Evolutionary conservation across 1,284 basidiomycete genomes (phyloP).

Genomic region (Meira miltonrushii): DNA sequence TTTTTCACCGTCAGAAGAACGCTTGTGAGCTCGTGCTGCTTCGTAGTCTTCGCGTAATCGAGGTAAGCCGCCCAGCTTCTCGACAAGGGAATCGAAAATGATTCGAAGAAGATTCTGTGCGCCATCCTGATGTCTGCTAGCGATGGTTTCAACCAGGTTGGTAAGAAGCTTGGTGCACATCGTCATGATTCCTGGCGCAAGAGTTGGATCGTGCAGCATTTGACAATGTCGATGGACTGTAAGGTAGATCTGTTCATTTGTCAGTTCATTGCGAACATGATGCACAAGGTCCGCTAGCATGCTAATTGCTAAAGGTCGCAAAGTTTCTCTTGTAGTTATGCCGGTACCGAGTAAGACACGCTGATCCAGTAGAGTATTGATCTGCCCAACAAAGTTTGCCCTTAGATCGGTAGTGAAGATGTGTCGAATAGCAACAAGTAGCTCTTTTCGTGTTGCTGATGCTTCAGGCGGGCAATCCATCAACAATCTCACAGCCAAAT

Average conservation of each 20-base stretch:
- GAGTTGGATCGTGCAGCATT: slow-evolving; percentile 81
- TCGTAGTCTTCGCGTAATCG: slow-evolving; percentile 42
- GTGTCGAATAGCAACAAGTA: slow-evolving; percentile 88
- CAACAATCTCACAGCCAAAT: slow-evolving; percentile 75
- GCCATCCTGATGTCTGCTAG: slow-evolving; percentile 55
- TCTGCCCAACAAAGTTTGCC: slow-evolving; percentile 72
- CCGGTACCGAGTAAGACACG: slow-evolving; percentile 82
- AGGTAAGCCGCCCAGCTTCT: slow-evolving; percentile 76
- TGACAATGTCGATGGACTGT: slow-evolving; percentile 81
- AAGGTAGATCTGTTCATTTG: slow-evolving; percentile 69
- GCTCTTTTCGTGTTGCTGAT: slow-evolving; percentile 69
- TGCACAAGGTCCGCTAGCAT: slow-evolving; percentile 91
- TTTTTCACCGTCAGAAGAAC: neutral
- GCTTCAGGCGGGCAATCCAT: slow-evolving; percentile 89
- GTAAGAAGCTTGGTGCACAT: slow-evolving; percentile 91
- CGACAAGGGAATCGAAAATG: slow-evolving; percentile 78
- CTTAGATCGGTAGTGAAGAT: slow-evolving; percentile 77
- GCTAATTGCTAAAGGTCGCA: slow-evolving; percentile 74
- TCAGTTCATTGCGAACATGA: slow-evolving; percentile 79
- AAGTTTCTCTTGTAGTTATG: slow-evolving; percentile 69
- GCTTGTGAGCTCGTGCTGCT: slow-evolving; percentile 17
- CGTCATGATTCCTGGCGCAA: slow-evolving; percentile 76
- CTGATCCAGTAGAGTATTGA: slow-evolving; percentile 88
- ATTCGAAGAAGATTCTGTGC: slow-evolving; percentile 66
- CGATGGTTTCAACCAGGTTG: slow-evolving; percentile 77